Conservation (phyloP, 176 grass and related monocot species). For the Musa troglodytarum region DNA sequence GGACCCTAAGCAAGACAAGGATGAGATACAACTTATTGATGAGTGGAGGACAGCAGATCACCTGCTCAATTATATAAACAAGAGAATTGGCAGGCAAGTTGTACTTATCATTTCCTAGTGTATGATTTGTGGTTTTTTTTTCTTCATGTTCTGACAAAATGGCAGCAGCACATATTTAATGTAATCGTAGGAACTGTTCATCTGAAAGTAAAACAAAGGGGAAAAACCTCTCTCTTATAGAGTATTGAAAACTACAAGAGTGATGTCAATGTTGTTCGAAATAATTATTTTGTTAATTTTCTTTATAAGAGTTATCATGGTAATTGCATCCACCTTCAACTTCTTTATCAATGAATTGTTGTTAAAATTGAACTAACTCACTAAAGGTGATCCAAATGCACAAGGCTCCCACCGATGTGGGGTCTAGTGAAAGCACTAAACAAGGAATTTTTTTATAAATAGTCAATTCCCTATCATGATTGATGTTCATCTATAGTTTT, state of each 20-base stretch:
- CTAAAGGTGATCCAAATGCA: no score
- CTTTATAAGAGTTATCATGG: neutral
- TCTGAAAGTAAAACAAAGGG: neutral
- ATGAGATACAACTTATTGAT: slow-evolving; percentile 63
- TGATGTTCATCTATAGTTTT: no score
- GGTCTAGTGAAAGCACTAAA: no score
- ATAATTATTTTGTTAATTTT: neutral
- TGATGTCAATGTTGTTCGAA: neutral
- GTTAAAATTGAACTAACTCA: neutral
- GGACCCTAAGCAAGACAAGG: slow-evolving; percentile 80
- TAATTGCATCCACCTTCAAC: neutral
- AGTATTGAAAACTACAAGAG: neutral
- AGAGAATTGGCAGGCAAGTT: slow-evolving; percentile 67
- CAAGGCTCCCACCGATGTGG: no score
- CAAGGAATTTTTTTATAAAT: no score
- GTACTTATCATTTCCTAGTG: neutral
- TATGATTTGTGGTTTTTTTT: neutral
- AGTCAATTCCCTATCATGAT: no score
- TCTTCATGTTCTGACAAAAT: neutral
- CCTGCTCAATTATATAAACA: slow-evolving; percentile 94
- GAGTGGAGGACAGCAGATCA: slow-evolving; percentile 81
- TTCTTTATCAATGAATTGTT: neutral
- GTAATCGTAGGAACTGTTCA: neutral
- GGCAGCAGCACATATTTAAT: neutral
- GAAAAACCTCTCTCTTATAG: neutral